Evolutionary conservation across 352 stramenopile species (phyloP).

Genomic region (Halophytophthora polymorphica): DNA sequence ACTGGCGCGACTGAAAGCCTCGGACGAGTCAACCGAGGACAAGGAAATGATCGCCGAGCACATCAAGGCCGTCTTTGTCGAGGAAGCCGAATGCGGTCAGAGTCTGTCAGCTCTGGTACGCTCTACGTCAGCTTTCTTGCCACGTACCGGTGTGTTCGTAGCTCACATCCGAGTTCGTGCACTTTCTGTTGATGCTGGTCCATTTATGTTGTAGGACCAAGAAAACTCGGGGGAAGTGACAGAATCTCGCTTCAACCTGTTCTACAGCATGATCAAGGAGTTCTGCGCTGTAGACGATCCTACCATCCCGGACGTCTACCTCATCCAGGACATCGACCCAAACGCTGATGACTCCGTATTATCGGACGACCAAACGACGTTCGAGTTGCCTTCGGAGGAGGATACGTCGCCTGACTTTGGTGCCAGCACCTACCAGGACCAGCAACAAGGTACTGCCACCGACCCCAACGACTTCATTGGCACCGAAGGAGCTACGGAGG

Average conservation of each 20-base stretch:
- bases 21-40: constrained; percentile 1
- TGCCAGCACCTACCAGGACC: too few relatives aligned
- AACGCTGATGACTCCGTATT: neutral
- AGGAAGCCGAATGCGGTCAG: constrained; percentile 10
- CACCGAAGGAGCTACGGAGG: too few relatives aligned
- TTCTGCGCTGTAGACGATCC: constrained; percentile 8
- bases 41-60: constrained; percentile 13
- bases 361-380: too few relatives aligned
- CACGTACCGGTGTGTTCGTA: too few relatives aligned
- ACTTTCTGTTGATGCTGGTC: too few relatives aligned
- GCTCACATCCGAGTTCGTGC: too few relatives aligned
- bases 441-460: too few relatives aligned
- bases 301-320: constrained; percentile 10
- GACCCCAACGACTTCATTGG: too few relatives aligned
- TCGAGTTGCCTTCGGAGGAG: too few relatives aligned
- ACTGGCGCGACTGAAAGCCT: constrained; percentile 3
- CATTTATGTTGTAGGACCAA: too few relatives aligned
- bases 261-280: constrained; percentile 18
- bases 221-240: neutral
- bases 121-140: too few relatives aligned
- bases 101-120: constrained; percentile 6
- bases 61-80: constrained; percentile 6
- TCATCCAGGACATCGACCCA: neutral
- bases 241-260: constrained; percentile 9
- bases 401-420: too few relatives aligned